Evolutionary conservation across 495 filamentous ascomycete species (phyloP).

Genomic region (Penicillium samsonianum): DNA sequence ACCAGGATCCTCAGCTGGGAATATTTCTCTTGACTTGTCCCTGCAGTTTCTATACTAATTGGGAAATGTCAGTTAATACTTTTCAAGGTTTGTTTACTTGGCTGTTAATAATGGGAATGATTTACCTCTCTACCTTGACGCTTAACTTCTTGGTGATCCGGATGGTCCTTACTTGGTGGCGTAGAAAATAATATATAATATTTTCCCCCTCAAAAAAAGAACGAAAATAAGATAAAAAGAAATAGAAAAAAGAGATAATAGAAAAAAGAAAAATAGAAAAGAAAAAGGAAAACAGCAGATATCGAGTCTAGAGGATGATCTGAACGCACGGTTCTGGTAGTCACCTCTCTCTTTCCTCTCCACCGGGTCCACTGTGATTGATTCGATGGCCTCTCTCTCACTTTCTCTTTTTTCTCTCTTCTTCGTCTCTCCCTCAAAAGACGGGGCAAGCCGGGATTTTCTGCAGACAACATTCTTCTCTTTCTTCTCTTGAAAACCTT

Average conservation of each 20-base stretch:
- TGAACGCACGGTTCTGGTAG: slow-evolving; percentile 12
- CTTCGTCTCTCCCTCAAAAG: slow-evolving; percentile 22
- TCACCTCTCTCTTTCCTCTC: slow-evolving; percentile 10
- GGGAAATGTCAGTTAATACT: background rate
- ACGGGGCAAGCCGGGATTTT: slow-evolving; percentile 33
- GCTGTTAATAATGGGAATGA: slow-evolving; percentile 3
- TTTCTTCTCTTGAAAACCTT: slow-evolving; percentile 20
- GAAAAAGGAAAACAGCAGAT: background rate
- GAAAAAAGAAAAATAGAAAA: background rate
- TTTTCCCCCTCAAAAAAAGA: background rate
- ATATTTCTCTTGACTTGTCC: slow-evolving; percentile 9
- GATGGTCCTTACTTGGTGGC: slow-evolving; percentile 34
- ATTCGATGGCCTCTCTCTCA: slow-evolving; percentile 23
- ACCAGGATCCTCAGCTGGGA: slow-evolving; percentile 33
- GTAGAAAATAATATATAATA: slow-evolving; percentile 4
- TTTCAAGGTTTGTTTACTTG: background rate
- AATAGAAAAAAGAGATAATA: background rate
- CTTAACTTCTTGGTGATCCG: slow-evolving; percentile 7
- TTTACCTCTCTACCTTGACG: slow-evolving; percentile 2
- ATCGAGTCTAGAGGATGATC: slow-evolving; percentile 15
- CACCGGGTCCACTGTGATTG: slow-evolving; percentile 20
- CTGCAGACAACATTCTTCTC: slow-evolving; percentile 32
- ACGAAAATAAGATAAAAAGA: background rate
- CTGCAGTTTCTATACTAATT: slow-evolving; percentile 20
- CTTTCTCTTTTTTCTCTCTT: slow-evolving; percentile 4